Percentiles rank a stretch among this genome's conserved stretches.
phyloP scores from a whole-genome alignment of 1,139 yeast genomes.

The Diutina rugosa region DNA sequence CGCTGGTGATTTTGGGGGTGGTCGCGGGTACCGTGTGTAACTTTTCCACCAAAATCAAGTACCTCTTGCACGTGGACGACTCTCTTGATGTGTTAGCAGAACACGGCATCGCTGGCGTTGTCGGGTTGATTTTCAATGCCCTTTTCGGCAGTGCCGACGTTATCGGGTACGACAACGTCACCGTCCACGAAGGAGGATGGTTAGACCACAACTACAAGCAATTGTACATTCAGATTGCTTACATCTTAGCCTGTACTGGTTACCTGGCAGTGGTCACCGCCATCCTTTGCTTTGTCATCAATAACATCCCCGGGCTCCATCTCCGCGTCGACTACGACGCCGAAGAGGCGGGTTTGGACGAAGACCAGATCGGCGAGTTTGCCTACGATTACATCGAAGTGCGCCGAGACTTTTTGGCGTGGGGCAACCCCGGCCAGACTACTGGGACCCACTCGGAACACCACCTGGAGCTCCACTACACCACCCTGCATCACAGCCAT shows the following conservation, averaged over 20 bases:
- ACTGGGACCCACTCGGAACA: background rate
- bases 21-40: constrained; percentile 78
- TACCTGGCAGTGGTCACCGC: constrained; percentile 74
- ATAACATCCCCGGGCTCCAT: constrained; percentile 73
- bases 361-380: constrained; percentile 95
- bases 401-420: constrained; percentile 81
- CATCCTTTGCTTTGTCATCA: constrained; percentile 56
- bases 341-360: constrained; percentile 86
- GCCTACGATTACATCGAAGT: constrained; percentile 97
- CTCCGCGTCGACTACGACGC: constrained; percentile 75
- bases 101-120: constrained; percentile 93
- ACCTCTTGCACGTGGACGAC: constrained; percentile 73
- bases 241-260: constrained; percentile 60
- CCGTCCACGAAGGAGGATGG: constrained; percentile 88
- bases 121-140: constrained; percentile 81
- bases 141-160: constrained; percentile 80
- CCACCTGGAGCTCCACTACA: background rate
- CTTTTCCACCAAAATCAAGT: constrained; percentile 80
- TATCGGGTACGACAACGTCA: constrained; percentile 76
- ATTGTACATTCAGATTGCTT: constrained; percentile 80
- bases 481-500: background rate
- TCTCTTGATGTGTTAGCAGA: constrained; percentile 92
- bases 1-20: constrained; percentile 74
- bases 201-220: constrained; percentile 82
- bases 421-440: constrained; percentile 13